phyloP scores from a whole-genome alignment of 1,284 basidiomycete genomes.

The Malassezia nana region DNA sequence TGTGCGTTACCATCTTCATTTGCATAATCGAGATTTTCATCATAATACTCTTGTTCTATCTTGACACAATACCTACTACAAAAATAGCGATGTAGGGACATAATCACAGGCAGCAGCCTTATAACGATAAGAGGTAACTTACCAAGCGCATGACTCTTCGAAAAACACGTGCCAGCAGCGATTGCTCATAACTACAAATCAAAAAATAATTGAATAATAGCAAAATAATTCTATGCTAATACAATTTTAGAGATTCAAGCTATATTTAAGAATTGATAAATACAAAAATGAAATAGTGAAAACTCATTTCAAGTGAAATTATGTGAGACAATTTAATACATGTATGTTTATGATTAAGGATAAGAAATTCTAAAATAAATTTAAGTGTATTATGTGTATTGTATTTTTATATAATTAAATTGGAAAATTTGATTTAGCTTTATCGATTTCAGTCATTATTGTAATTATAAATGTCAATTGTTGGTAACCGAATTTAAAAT shows the following conservation, averaged over 20 bases:
- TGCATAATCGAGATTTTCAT: slow-evolving; percentile 8
- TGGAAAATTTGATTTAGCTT: background rate
- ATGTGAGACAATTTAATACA: background rate
- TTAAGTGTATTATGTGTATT: background rate
- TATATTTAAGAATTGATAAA: background rate
- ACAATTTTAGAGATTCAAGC: background rate
- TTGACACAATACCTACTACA: no score
- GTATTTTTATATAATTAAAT: background rate
- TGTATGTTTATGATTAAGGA: background rate
- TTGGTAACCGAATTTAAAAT: background rate
- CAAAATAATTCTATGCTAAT: background rate
- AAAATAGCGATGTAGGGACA: no score
- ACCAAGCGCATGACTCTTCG: no score
- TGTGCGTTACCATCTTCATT: background rate
- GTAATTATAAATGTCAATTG: background rate
- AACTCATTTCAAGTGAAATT: no score
- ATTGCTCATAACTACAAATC: no score
- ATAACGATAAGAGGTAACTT: no score
- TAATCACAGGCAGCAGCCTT: no score
- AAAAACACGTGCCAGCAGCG: no score
- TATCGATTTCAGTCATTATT: background rate
- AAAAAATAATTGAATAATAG: no score
- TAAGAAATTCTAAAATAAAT: background rate
- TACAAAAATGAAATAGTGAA: no score
- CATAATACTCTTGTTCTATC: background rate